Percentiles rank a stretch among this genome's conserved stretches.
Conservation (phyloP, 1,284 basidiomycete species). For the Tilletia caries region DNA sequence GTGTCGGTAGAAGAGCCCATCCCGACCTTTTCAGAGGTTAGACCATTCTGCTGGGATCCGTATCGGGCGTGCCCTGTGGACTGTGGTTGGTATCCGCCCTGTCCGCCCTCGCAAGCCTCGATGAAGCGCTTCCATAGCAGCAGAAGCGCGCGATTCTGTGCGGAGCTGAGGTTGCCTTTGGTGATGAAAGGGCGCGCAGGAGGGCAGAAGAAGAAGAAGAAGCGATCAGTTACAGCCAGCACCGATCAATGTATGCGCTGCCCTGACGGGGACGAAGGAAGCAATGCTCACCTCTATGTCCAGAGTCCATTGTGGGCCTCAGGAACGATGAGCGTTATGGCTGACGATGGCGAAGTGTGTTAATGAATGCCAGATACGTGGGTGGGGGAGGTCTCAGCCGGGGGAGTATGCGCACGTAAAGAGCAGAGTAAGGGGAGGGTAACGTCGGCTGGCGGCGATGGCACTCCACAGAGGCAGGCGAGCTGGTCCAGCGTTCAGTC, state of each 20-base stretch:
- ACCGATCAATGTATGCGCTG: background rate
- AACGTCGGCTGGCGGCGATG: no score
- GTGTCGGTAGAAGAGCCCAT: no score
- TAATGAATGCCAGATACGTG: no score
- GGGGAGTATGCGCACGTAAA: no score
- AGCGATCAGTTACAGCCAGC: background rate
- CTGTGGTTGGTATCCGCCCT: background rate
- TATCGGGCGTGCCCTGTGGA: background rate
- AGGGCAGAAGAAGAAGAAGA: slow-evolving; percentile 7
- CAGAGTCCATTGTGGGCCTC: slow-evolving; percentile 9
- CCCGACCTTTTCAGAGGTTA: no score
- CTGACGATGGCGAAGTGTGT: no score
- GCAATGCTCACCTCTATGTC: slow-evolving; percentile 1
- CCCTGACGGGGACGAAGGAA: no score
- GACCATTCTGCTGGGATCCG: background rate
- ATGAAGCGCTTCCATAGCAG: slow-evolving; percentile 47
- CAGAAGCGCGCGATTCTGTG: slow-evolving; percentile 40
- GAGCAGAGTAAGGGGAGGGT: no score
- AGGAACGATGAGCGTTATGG: background rate
- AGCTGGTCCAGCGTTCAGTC: no score
- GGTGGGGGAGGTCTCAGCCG: no score
- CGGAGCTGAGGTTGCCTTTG: slow-evolving; percentile 33
- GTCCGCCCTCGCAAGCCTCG: slow-evolving; percentile 33
- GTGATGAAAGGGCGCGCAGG: background rate
- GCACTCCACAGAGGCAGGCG: no score